Evolutionary conservation across 768 basidiomycete species (phyloP).

Genomic region (Boletus vermiculosoides): DNA sequence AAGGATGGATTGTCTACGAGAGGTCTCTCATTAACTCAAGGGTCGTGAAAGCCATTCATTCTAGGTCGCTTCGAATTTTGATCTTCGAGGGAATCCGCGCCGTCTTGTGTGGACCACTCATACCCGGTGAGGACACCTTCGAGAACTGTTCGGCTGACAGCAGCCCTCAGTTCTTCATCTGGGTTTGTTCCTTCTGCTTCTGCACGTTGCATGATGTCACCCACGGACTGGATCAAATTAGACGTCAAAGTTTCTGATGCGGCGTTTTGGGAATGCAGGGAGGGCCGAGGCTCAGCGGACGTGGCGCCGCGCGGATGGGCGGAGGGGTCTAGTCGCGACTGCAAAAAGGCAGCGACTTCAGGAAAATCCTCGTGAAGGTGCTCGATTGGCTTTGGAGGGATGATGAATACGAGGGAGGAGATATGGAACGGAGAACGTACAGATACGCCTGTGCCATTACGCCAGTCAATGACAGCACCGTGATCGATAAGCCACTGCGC

Average conservation of each 20-base stretch:
- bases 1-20: background rate
- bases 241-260: constrained; percentile 71
- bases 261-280: constrained; percentile 65
- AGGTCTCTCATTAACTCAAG: background rate
- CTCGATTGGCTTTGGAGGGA: constrained; percentile 50
- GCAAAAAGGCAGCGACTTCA: constrained; percentile 60
- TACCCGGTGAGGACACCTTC: constrained; percentile 65
- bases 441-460: constrained; percentile 72
- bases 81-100: constrained; percentile 8
- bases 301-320: background rate
- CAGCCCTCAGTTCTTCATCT: constrained; percentile 60
- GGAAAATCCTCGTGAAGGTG: constrained; percentile 72
- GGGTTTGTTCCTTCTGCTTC: constrained; percentile 60
- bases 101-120: constrained; percentile 39
- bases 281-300: constrained; percentile 38
- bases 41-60: constrained; percentile 19
- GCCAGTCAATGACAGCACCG: constrained; percentile 62
- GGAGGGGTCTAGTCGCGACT: constrained; percentile 34
- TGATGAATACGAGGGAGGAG: constrained; percentile 13
- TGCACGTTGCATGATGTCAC: constrained; percentile 63
- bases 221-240: constrained; percentile 61
- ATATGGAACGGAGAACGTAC: constrained; percentile 44
- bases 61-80: constrained; percentile 25
- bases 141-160: constrained; percentile 63
- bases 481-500: constrained; percentile 77